Evolutionary conservation across 805 yeast genomes (phyloP).

Genomic region (Ogataea polymorpha): DNA sequence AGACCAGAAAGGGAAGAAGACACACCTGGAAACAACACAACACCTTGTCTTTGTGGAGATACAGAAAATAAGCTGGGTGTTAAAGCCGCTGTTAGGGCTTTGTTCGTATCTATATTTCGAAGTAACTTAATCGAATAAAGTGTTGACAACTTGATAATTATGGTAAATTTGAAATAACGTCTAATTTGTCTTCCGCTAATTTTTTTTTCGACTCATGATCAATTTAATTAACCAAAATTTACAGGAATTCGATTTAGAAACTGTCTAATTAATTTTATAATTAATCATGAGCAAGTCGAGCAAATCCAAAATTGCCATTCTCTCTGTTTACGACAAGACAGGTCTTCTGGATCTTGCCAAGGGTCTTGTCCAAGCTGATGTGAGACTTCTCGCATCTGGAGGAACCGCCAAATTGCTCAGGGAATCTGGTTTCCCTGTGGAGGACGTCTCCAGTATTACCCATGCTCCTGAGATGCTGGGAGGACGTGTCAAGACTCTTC

Average conservation of each 20-base stretch:
- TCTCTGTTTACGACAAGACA: constrained; percentile 96
- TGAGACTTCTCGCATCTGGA: constrained; percentile 92
- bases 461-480: constrained; percentile 99
- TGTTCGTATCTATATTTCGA: constrained; percentile 1
- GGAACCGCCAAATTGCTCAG: constrained; percentile 94
- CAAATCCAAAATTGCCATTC: constrained; percentile 80
- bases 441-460: constrained; percentile 90
- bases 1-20: constrained; percentile 97
- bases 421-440: constrained; percentile 98
- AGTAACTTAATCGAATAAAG: constrained; percentile 3
- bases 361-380: constrained; percentile 84
- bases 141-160: neutral
- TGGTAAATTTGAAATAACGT: neutral
- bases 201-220: neutral
- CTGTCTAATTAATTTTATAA: constrained; percentile 3
- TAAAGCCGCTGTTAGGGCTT: constrained; percentile 5
- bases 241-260: constrained; percentile 3
- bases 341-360: constrained; percentile 95
- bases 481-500: constrained; percentile 96
- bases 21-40: constrained; percentile 99
- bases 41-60: constrained; percentile 99
- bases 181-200: neutral
- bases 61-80: constrained; percentile 68
- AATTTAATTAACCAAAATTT: neutral
- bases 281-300: constrained; percentile 9